Conservation (phyloP, 2,329 filamentous ascomycete genomes). For the Huntiella moniliformis region DNA sequence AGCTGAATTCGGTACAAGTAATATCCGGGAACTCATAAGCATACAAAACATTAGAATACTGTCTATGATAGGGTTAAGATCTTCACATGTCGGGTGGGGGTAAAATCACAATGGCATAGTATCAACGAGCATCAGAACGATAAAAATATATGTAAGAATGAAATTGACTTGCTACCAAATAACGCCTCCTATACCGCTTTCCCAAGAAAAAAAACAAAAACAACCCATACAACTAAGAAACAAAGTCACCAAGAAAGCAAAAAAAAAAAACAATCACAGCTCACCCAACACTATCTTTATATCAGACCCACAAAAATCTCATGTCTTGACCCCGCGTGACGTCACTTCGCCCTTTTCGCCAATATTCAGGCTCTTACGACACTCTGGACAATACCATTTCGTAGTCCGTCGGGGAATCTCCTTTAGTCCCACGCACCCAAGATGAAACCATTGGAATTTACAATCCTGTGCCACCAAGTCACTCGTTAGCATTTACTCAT, state of each 20-base stretch:
- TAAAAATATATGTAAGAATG: too few relatives aligned
- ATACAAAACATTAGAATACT: too few relatives aligned
- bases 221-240: not conserved
- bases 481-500: not conserved
- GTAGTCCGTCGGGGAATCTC: conserved; percentile 51
- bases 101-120: too few relatives aligned
- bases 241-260: not conserved
- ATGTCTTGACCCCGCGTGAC: conserved; percentile 35
- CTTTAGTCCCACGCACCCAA: conserved; percentile 53
- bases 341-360: conserved; percentile 45
- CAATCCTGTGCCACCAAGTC: conserved; percentile 31
- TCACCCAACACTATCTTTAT: not conserved
- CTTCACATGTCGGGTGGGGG: too few relatives aligned
- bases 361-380: conserved; percentile 42
- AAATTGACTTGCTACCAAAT: too few relatives aligned
- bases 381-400: conserved; percentile 75
- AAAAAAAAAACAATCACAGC: not conserved
- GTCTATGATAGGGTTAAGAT: too few relatives aligned
- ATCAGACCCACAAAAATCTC: conserved; percentile 4
- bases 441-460: conserved; percentile 70
- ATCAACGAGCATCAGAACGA: too few relatives aligned
- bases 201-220: not conserved
- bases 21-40: too few relatives aligned
- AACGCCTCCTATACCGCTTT: too few relatives aligned
- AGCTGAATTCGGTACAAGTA: too few relatives aligned